phyloP scores from a whole-genome alignment of 1,139 yeast species.

The Taphrina wiesneri region DNA sequence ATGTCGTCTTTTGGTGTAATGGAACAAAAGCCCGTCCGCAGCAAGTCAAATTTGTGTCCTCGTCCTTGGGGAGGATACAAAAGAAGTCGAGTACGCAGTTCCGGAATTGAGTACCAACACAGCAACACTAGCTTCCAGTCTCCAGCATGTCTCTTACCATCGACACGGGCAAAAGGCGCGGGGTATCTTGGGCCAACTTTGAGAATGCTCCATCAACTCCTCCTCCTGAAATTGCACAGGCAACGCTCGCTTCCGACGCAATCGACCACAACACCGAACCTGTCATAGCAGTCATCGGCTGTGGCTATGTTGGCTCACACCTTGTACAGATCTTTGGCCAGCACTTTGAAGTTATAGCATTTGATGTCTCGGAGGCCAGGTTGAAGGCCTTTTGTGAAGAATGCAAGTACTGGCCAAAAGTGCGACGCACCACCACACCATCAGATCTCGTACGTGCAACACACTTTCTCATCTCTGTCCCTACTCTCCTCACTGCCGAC shows the following conservation, averaged over 20 bases:
- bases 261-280: background rate
- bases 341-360: constrained; percentile 18
- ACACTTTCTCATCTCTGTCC: constrained; percentile 21
- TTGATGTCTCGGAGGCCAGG: constrained; percentile 5
- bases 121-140: background rate
- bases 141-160: background rate
- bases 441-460: constrained; percentile 9
- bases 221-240: constrained; percentile 6
- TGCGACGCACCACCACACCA: constrained; percentile 4
- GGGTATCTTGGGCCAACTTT: constrained; percentile 1
- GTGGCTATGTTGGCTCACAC: constrained; percentile 17
- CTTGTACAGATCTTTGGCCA: constrained; percentile 19
- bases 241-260: background rate
- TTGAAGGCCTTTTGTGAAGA: constrained; percentile 8
- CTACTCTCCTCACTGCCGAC: constrained; percentile 15
- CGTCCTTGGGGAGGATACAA: background rate
- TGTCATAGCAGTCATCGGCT: constrained; percentile 22
- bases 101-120: background rate
- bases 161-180: background rate
- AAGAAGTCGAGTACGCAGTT: background rate
- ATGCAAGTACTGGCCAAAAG: constrained; percentile 14
- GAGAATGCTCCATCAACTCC: constrained; percentile 20
- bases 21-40: background rate
- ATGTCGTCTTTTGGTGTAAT: background rate
- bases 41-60: too few species aligned